Percentiles rank a stretch among this genome's conserved stretches.
phyloP scores from a whole-genome alignment of 2,329 filamentous ascomycete species.

The Talaromyces amestolkiae region DNA sequence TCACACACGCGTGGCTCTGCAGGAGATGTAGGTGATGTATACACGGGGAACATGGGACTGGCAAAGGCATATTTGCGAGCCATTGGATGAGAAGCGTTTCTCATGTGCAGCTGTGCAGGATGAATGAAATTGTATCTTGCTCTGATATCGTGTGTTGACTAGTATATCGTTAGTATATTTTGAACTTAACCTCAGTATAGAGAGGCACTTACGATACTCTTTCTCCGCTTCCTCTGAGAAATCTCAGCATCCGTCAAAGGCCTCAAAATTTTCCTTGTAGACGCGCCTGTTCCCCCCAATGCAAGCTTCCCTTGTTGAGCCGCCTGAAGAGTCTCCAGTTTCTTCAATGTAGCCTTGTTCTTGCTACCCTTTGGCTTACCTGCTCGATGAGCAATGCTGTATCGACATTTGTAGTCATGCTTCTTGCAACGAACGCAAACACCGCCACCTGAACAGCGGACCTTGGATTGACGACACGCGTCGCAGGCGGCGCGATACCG shows the following conservation, averaged over 20 bases:
- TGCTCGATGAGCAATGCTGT: slow-evolving; percentile 39
- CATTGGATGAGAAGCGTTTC: not conserved
- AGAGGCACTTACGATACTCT: not conserved
- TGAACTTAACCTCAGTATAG: not conserved
- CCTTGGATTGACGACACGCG: slow-evolving; percentile 41
- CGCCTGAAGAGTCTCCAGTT: slow-evolving; percentile 36
- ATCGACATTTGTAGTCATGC: slow-evolving; percentile 38
- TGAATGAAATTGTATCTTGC: slow-evolving; percentile 10
- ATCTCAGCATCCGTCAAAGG: not conserved
- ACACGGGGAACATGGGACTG: not conserved
- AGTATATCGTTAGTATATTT: slow-evolving; percentile 20
- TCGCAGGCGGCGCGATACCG: slow-evolving; percentile 41
- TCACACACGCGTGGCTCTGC: slow-evolving; percentile 8
- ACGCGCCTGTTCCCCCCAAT: slow-evolving; percentile 18
- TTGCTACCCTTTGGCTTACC: slow-evolving; percentile 43
- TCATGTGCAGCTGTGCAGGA: slow-evolving; percentile 6
- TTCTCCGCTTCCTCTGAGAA: slow-evolving; percentile 2
- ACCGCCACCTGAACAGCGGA: slow-evolving; percentile 39
- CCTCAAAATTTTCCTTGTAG: not conserved
- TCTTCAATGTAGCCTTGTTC: slow-evolving; percentile 38
- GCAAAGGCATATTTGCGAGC: slow-evolving; percentile 7
- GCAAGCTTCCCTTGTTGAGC: slow-evolving; percentile 25
- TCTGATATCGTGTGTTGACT: not conserved
- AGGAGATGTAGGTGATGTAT: slow-evolving; percentile 8
- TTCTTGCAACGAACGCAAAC: slow-evolving; percentile 39